phyloP scores from a whole-genome alignment of 371 early-diverging fungal genomes.

The Mortierella sp. region DNA sequence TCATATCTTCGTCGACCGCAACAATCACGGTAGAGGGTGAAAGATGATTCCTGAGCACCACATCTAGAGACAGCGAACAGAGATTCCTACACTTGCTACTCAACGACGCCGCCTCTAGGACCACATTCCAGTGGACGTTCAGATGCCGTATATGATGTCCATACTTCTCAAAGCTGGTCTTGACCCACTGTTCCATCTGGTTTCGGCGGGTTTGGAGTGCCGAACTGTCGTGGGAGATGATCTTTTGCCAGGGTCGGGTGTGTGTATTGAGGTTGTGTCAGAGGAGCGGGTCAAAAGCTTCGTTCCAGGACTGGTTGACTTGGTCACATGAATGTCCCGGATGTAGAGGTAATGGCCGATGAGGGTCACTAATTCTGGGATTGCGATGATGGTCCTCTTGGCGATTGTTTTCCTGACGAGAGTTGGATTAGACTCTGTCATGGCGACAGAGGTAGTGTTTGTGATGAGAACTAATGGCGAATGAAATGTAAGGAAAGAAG shows the following conservation, averaged over 20 bases:
- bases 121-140: neutral
- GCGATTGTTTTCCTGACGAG: neutral
- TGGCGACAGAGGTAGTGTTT: no score
- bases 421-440: neutral
- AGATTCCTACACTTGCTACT: neutral
- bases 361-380: neutral
- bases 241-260: neutral
- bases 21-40: neutral
- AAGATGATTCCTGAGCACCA: neutral
- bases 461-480: neutral
- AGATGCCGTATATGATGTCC: neutral
- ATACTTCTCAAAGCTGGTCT: neutral
- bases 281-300: neutral
- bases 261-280: neutral
- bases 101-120: neutral
- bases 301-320: neutral
- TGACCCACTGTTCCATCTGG: neutral
- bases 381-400: neutral
- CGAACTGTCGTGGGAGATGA: neutral
- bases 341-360: neutral
- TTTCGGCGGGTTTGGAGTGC: neutral
- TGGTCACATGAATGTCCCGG: neutral
- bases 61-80: neutral
- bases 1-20: neutral
- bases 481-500: no score